A percentile compares a stretch with the other conserved stretches of the same genome.
These are phyloP conservation scores for Turnera subulata DNA, from an alignment of 345 rosid genomes.

Conservation along the genomic window DNA sequence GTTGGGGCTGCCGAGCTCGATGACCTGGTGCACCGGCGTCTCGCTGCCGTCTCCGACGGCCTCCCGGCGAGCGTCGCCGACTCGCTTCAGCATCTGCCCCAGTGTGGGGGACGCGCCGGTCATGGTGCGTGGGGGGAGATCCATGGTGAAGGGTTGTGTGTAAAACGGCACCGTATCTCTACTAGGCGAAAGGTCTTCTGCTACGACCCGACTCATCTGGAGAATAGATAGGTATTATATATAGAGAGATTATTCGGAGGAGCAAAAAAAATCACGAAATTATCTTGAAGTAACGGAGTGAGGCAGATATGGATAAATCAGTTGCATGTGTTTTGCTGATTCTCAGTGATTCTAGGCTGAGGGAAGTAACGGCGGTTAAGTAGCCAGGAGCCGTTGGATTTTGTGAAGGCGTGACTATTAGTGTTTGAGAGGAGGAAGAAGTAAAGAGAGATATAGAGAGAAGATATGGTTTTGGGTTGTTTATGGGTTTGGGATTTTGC, in stretches of 20 bases:
- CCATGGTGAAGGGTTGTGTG: slow-evolving; percentile 1
- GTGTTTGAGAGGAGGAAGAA: background rate
- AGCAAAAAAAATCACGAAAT: too few relatives aligned
- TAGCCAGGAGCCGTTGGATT: background rate
- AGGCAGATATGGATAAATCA: background rate
- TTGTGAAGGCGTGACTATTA: background rate
- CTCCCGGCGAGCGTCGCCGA: slow-evolving; percentile 59
- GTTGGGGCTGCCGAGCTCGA: slow-evolving; percentile 26
- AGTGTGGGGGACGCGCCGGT: slow-evolving; percentile 36
- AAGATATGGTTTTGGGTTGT: background rate
- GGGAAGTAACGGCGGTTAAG: slow-evolving; percentile 7
- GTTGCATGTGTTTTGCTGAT: slow-evolving; percentile 11
- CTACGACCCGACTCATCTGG: slow-evolving; percentile 51
- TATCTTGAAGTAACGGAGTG: slow-evolving; percentile 10
- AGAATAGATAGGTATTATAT: background rate
- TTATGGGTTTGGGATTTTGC: background rate
- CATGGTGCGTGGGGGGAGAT: background rate
- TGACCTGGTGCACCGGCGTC: slow-evolving; percentile 64
- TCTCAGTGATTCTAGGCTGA: background rate
- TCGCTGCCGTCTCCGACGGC: slow-evolving; percentile 56
- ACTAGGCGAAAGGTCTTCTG: slow-evolving; percentile 24
- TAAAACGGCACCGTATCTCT: slow-evolving; percentile 28
- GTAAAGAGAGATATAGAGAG: background rate
- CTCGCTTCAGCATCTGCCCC: slow-evolving; percentile 71
- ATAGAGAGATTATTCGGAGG: background rate